Percentiles rank a stretch among this genome's conserved stretches.
phyloP scores from a whole-genome alignment of 1,284 basidiomycete species.

The Microbotryum lychnidis-dioicae region DNA sequence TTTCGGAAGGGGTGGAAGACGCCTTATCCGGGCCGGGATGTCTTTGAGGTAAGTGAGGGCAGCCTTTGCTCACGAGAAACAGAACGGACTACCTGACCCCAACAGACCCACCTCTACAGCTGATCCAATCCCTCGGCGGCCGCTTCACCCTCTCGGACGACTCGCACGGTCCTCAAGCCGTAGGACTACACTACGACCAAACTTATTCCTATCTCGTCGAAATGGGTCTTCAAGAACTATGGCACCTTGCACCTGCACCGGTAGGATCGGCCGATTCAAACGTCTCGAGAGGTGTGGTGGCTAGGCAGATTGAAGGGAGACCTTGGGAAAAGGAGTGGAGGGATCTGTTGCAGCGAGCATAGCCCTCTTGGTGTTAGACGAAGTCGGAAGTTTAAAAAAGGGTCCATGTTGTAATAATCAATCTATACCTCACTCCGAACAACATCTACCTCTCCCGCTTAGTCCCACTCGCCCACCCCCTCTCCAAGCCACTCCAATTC shows the following conservation, averaged over 20 bases:
- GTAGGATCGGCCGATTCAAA: background rate
- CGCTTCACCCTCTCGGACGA: conserved; percentile 86
- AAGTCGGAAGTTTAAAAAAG: no score
- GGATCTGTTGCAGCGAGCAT: background rate
- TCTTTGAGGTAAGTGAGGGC: conserved; percentile 55
- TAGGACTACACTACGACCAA: conserved; percentile 75
- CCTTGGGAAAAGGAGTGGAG: conserved; percentile 26
- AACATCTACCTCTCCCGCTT: background rate
- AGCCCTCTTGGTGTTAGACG: no score
- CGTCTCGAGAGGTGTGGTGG: background rate
- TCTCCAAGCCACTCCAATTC: background rate
- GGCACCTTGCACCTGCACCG: conserved; percentile 48
- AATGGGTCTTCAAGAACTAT: conserved; percentile 58
- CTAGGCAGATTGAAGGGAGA: conserved; percentile 9
- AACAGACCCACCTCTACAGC: conserved; percentile 42
- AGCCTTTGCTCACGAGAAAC: no score
- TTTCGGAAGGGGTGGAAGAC: conserved; percentile 83
- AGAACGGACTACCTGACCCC: no score
- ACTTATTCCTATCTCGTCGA: conserved; percentile 60
- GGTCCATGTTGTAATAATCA: no score
- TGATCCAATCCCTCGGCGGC: conserved; percentile 60
- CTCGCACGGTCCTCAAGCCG: conserved; percentile 80
- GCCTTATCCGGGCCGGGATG: conserved; percentile 72
- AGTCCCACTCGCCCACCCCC: background rate
- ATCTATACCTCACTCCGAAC: no score